Percentiles rank a stretch among this genome's conserved stretches.
These are phyloP conservation scores for Clitoria ternatea DNA, from an alignment of 306 rosid genomes.

Conservation along the genomic window DNA sequence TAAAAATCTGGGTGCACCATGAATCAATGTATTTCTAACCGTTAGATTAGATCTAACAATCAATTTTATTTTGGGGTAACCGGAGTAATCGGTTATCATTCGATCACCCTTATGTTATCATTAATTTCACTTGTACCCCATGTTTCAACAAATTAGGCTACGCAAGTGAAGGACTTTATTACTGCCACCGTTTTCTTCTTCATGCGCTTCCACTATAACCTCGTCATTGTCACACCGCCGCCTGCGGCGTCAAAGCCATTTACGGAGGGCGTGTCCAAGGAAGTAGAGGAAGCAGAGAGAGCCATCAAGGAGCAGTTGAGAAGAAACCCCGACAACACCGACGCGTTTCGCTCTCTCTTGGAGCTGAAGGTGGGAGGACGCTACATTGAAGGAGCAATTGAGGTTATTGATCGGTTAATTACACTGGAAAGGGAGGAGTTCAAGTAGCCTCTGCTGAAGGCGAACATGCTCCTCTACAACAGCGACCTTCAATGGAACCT, in stretches of 20 bases:
- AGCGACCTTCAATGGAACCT: constrained; percentile 31
- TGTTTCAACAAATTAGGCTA: too few species aligned
- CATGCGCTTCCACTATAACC: constrained; percentile 48
- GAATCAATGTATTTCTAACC: too few species aligned
- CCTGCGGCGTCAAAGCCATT: constrained; percentile 34
- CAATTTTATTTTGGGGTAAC: too few species aligned
- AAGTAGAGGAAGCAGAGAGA: constrained; percentile 48
- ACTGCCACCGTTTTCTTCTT: constrained; percentile 78
- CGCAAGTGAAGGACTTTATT: too few species aligned
- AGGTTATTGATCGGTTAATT: constrained; percentile 57
- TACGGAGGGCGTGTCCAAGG: not conserved
- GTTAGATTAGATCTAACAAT: too few species aligned
- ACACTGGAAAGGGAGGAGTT: constrained; percentile 65
- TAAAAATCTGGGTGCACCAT: too few species aligned
- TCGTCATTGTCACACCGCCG: constrained; percentile 51
- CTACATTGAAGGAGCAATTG: constrained; percentile 55
- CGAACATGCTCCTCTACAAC: constrained; percentile 55
- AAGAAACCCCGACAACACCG: constrained; percentile 43
- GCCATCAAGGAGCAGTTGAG: constrained; percentile 41
- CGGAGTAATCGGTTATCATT: too few species aligned
- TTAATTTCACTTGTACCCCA: too few species aligned
- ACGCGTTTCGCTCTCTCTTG: constrained; percentile 67
- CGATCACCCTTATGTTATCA: too few species aligned
- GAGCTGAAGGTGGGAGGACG: constrained; percentile 56
- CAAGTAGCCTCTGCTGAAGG: constrained; percentile 82